phyloP scores from a whole-genome alignment of 2,329 filamentous ascomycete genomes.

The Monosporascus sp. region DNA sequence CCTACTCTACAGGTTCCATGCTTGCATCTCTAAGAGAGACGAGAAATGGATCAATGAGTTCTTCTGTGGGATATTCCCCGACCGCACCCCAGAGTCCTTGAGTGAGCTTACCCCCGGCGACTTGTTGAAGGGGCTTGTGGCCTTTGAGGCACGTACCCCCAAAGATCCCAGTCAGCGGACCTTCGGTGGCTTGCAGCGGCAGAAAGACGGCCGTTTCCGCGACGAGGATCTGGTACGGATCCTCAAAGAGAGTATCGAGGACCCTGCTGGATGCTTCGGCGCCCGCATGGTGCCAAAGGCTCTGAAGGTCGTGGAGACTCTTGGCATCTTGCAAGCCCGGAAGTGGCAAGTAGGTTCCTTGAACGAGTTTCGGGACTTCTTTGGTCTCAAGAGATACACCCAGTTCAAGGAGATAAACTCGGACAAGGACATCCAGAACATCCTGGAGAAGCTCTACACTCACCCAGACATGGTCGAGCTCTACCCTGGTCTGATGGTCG shows the following conservation, averaged over 20 bases:
- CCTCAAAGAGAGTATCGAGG: conserved; percentile 54
- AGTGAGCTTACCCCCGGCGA: conserved; percentile 16
- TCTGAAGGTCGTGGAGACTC: conserved; percentile 55
- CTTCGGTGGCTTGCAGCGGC: conserved; percentile 43
- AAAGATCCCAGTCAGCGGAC: conserved; percentile 41
- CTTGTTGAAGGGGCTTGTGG: conserved; percentile 14
- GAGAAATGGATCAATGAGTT: conserved; percentile 56
- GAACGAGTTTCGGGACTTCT: conserved; percentile 62
- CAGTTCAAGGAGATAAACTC: conserved; percentile 55
- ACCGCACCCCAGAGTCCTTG: conserved; percentile 15
- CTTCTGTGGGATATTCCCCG: conserved; percentile 41
- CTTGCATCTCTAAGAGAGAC: conserved; percentile 53
- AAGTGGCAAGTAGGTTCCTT: conserved; percentile 57
- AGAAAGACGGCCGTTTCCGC: conserved; percentile 45
- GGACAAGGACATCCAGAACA: conserved; percentile 48
- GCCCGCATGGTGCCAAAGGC: conserved; percentile 53
- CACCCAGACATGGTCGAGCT: conserved; percentile 63
- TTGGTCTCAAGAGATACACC: conserved; percentile 51
- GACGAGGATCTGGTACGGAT: conserved; percentile 54
- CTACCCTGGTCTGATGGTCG: conserved; percentile 63
- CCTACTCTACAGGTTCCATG: conserved; percentile 62
- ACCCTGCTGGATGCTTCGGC: conserved; percentile 55
- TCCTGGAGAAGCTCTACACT: conserved; percentile 54
- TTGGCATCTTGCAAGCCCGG: conserved; percentile 57
- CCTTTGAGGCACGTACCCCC: conserved; percentile 34